Evolutionary conservation across 2,329 filamentous ascomycete genomes (phyloP).

Genomic region (Aureobasidium sp.): DNA sequence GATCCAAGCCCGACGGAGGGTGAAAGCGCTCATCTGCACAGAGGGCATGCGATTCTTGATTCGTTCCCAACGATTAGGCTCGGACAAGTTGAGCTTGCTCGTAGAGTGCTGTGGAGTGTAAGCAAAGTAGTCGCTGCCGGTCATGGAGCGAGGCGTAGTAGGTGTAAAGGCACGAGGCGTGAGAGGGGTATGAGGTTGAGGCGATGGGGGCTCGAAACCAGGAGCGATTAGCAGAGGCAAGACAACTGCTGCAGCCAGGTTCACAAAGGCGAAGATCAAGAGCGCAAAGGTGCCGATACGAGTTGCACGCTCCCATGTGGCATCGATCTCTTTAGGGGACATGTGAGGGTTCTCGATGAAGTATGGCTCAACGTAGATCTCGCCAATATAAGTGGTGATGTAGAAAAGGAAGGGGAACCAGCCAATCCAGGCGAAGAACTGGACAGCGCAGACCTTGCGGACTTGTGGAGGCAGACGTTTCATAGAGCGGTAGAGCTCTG

Average conservation of each 20-base stretch:
- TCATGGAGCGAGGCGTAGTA: constrained; percentile 24
- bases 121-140: constrained; percentile 20
- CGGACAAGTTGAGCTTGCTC: constrained; percentile 13
- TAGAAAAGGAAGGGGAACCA: constrained; percentile 90
- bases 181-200: constrained; percentile 29
- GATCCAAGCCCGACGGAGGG: constrained; percentile 82
- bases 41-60: constrained; percentile 9
- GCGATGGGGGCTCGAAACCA: constrained; percentile 51
- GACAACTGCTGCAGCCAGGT: constrained; percentile 70
- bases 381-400: constrained; percentile 85
- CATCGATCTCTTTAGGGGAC: constrained; percentile 65
- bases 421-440: constrained; percentile 75
- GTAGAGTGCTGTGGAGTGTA: constrained; percentile 14
- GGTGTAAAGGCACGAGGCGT: constrained; percentile 24
- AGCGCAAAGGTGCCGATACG: constrained; percentile 83
- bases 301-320: constrained; percentile 75
- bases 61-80: constrained; percentile 18
- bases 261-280: constrained; percentile 79
- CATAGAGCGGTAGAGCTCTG: constrained; percentile 66
- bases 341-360: constrained; percentile 71
- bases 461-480: constrained; percentile 74
- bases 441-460: constrained; percentile 59
- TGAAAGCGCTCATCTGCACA: constrained; percentile 72
- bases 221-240: constrained; percentile 80
- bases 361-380: constrained; percentile 81